These are phyloP conservation scores for Lepidium campestre DNA, from an alignment of 441 rosid genomes.

Conservation along the genomic window DNA sequence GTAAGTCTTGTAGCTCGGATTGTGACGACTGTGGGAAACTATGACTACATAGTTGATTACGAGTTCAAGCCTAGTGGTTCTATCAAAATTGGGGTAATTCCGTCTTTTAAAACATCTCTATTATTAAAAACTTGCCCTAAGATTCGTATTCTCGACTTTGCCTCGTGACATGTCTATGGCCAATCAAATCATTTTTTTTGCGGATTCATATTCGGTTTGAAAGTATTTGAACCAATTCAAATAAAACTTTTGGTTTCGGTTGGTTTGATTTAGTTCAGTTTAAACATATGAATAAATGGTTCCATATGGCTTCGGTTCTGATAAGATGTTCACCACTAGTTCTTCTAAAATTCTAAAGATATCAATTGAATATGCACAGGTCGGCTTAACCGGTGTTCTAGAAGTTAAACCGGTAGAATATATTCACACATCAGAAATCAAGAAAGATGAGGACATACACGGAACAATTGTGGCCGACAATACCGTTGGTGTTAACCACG, in stretches of 20 bases:
- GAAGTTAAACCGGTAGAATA: constrained; percentile 41
- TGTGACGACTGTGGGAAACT: constrained; percentile 51
- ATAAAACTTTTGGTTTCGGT: background rate
- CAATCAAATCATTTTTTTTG: background rate
- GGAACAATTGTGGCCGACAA: constrained; percentile 54
- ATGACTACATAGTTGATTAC: constrained; percentile 60
- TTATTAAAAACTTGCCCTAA: too few species aligned
- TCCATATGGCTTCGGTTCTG: background rate
- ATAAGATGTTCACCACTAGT: background rate
- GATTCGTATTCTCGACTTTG: background rate
- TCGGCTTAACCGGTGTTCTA: constrained; percentile 50
- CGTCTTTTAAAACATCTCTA: too few species aligned
- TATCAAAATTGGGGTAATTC: constrained; percentile 42
- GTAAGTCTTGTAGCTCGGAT: constrained; percentile 50
- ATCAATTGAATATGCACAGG: constrained; percentile 16
- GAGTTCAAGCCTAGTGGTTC: constrained; percentile 74
- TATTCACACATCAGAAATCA: constrained; percentile 34
- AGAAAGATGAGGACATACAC: constrained; percentile 31
- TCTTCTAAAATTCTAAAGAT: background rate
- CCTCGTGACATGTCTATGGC: background rate
- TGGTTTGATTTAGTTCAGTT: background rate
- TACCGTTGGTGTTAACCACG: constrained; percentile 44
- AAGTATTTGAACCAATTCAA: background rate
- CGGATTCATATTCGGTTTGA: background rate
- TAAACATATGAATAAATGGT: background rate